These are phyloP conservation scores for Pseudogymnoascus sp. DNA, from an alignment of 2,329 filamentous ascomycete genomes.

Conservation along the genomic window DNA sequence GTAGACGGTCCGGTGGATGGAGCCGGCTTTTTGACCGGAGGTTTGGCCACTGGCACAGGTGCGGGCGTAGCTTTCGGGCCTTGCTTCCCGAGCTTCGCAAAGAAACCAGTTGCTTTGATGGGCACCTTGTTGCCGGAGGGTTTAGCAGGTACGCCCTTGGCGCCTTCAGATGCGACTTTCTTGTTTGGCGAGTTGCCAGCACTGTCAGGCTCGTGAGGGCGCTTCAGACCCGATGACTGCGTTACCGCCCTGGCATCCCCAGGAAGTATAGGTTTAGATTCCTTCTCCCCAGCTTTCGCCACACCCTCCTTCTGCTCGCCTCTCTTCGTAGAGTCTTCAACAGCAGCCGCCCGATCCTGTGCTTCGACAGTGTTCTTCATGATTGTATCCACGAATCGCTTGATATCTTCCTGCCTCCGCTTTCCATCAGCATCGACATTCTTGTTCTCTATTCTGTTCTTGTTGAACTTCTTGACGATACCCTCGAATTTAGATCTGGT, in stretches of 20 bases:
- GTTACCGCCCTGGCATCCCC: slow-evolving; percentile 16
- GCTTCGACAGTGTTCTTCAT: slow-evolving; percentile 23
- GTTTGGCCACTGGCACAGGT: slow-evolving; percentile 17
- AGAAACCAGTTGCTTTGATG: slow-evolving; percentile 14
- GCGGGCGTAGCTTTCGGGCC: slow-evolving; percentile 17
- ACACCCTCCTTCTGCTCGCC: slow-evolving; percentile 21
- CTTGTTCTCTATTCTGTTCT: slow-evolving; percentile 21
- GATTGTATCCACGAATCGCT: slow-evolving; percentile 33
- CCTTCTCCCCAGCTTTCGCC: slow-evolving; percentile 18
- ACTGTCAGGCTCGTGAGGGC: slow-evolving; percentile 25
- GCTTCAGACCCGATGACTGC: slow-evolving; percentile 17
- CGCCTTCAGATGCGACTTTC: slow-evolving; percentile 24
- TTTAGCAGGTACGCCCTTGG: slow-evolving; percentile 25
- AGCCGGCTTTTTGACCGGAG: slow-evolving; percentile 29
- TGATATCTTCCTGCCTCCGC: slow-evolving; percentile 30
- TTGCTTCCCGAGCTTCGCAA: slow-evolving; percentile 7
- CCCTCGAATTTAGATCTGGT: slow-evolving; percentile 59
- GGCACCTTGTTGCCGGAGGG: slow-evolving; percentile 15
- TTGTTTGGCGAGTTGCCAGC: slow-evolving; percentile 25
- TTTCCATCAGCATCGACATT: slow-evolving; percentile 59
- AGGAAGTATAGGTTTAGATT: slow-evolving; percentile 17
- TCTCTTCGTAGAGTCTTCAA: slow-evolving; percentile 29
- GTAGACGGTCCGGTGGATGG: slow-evolving; percentile 19
- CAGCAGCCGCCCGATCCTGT: slow-evolving; percentile 31
- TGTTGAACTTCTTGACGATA: slow-evolving; percentile 54